These are phyloP conservation scores for Colletotrichum sp. DNA, from an alignment of 2,329 filamentous ascomycete genomes.

Conservation along the genomic window DNA sequence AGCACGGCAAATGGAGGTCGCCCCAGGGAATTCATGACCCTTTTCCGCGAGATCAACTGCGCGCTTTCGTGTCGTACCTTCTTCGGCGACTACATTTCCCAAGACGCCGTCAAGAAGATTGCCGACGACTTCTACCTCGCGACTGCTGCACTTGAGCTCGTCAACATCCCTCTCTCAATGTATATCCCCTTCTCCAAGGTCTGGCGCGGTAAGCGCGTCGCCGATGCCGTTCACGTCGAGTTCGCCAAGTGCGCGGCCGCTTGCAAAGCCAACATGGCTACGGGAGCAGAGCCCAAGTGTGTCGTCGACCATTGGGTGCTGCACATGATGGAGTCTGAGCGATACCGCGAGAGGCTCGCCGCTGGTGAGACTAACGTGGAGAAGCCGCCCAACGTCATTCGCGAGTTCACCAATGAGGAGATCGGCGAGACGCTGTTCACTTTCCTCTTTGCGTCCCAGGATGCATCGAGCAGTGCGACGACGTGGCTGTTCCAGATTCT, in stretches of 20 bases:
- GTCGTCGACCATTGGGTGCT: slow-evolving; percentile 81
- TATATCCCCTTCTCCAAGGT: slow-evolving; percentile 78
- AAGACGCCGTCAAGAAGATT: slow-evolving; percentile 74
- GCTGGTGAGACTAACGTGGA: slow-evolving; percentile 52
- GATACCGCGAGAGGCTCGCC: slow-evolving; percentile 67
- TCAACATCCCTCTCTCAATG: slow-evolving; percentile 74
- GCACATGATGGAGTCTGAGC: slow-evolving; percentile 74
- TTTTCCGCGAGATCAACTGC: slow-evolving; percentile 80
- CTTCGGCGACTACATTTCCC: slow-evolving; percentile 79
- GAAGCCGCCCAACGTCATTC: slow-evolving; percentile 52
- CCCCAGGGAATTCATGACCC: slow-evolving; percentile 71
- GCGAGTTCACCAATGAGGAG: slow-evolving; percentile 54
- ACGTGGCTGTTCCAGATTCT: slow-evolving; percentile 59
- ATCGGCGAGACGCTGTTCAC: slow-evolving; percentile 57
- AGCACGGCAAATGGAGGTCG: slow-evolving; percentile 57
- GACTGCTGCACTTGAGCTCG: slow-evolving; percentile 78
- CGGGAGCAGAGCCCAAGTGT: slow-evolving; percentile 71
- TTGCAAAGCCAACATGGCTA: slow-evolving; percentile 73
- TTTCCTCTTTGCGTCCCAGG: slow-evolving; percentile 58
- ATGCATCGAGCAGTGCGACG: slow-evolving; percentile 57
- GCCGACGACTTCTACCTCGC: slow-evolving; percentile 81
- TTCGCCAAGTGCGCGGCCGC: slow-evolving; percentile 76
- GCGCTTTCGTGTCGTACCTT: slow-evolving; percentile 81
- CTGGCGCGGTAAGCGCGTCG: slow-evolving; percentile 78
- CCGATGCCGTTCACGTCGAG: slow-evolving; percentile 72